Base-by-base conservation (phyloP, 202 grass and related monocot genomes). In the Carex sylvatica region DNA sequence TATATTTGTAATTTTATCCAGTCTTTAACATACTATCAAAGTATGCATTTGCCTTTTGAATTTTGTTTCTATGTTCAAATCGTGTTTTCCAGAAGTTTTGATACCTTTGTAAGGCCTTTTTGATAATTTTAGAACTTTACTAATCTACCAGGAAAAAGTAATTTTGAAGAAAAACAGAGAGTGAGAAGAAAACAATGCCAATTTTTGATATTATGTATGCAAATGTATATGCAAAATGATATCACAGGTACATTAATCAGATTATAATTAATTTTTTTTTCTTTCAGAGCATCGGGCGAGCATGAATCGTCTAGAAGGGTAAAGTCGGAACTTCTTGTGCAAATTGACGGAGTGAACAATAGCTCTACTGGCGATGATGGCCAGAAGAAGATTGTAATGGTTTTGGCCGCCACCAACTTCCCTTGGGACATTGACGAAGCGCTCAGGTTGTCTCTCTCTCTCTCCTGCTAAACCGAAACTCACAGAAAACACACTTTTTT, bases 391-490 rank as follows among this genome's bases (percentile, higher is more conserved):
- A 99, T 99, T 64, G 96, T 99, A 85, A 99, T 99, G 96, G 96
- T 99, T 82, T 88, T 99, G 76, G 96, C 96, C 33, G 96, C 96
- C 63, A 99, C 96, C 5, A 99, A 99, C 74, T 99, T 98, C 80
- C 96, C 96, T 79, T 99, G 96, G 96, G 96, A 99, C 74, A 95
- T 99, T 87, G 96, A 99, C 86, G 96, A 99, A 86, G 96, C 96
- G 33, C 88, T 99, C 23, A 99, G 96, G 96, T 99, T 77, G 2
- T 80, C 47, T 76, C 22, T 74, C 22, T 82, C 81, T 28, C 46
- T 30, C 46, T 31, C 38, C 18, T 19, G 71, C 13, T 87, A 13
- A 49, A 49, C 46, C 2, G 11, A 49, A 49, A 63, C n/a, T 15
- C 33, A 46, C 36, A 63, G 10, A 1, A 13, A 80, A n/a, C 61